Percentiles rank a stretch among this genome's conserved stretches.
Conservation (phyloP, 768 basidiomycete species). For the Suillus subaureus region DNA sequence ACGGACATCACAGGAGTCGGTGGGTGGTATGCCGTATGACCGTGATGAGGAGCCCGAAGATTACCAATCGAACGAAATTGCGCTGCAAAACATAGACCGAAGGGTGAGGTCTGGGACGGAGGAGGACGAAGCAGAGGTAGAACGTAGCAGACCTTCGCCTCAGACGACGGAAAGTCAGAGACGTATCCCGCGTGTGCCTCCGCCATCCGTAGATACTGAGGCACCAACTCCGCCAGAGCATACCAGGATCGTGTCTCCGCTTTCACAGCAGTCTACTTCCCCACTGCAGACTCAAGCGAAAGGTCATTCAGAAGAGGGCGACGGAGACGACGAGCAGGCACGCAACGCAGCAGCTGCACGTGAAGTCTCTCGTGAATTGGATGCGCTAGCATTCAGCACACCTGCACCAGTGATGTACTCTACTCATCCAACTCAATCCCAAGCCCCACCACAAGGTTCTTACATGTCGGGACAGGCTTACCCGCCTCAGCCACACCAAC, state of each 20-base stretch:
- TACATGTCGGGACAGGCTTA: not conserved
- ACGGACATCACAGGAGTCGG: constrained; percentile 3
- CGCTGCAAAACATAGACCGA: not conserved
- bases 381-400: constrained; percentile 50
- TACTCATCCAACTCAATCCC: constrained; percentile 19
- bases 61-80: constrained; percentile 13
- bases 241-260: not conserved
- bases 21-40: constrained; percentile 26
- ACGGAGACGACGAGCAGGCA: constrained; percentile 51
- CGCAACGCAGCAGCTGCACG: constrained; percentile 69
- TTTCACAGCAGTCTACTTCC: constrained; percentile 8
- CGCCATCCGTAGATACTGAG: constrained; percentile 38
- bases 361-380: constrained; percentile 66
- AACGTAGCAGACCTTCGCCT: constrained; percentile 2
- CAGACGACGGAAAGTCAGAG: constrained; percentile 25
- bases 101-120: not conserved
- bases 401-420: constrained; percentile 21
- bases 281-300: constrained; percentile 12
- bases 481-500: constrained; percentile 6
- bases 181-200: constrained; percentile 39
- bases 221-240: not conserved
- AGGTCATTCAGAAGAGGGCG: constrained; percentile 12
- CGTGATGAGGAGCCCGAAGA: constrained; percentile 18
- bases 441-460: constrained; percentile 10
- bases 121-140: constrained; percentile 7